Conservation (phyloP, 2,329 filamentous ascomycete genomes). For the Lachnellula occidentalis region DNA sequence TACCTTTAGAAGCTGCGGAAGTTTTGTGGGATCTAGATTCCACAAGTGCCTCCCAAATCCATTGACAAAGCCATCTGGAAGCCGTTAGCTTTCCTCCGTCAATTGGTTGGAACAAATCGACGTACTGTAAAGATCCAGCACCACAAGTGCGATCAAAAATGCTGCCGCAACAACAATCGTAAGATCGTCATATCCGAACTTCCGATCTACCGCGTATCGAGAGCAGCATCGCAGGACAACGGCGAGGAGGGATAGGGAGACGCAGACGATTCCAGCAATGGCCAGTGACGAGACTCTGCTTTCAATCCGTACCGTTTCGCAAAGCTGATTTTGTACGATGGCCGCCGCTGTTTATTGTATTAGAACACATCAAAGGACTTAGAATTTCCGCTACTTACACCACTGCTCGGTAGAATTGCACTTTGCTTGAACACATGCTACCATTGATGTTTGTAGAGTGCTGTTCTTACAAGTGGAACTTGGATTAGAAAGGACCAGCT, state of each 20-base stretch:
- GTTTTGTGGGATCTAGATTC: constrained; percentile 10
- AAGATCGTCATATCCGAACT: constrained; percentile 15
- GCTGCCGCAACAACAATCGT: constrained; percentile 2
- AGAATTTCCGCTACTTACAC: background rate
- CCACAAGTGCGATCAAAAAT: constrained; percentile 4
- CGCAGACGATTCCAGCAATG: constrained; percentile 7
- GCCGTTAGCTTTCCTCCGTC: background rate
- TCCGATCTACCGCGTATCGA: constrained; percentile 4
- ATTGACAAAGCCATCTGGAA: constrained; percentile 7
- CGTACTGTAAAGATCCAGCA: constrained; percentile 12
- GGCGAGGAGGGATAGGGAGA: constrained; percentile 7
- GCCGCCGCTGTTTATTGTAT: constrained; percentile 3
- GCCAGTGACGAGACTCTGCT: constrained; percentile 4
- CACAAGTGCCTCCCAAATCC: constrained; percentile 15
- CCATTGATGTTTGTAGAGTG: constrained; percentile 9
- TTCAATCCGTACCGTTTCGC: constrained; percentile 6
- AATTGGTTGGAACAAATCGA: background rate
- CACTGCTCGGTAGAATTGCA: constrained; percentile 9
- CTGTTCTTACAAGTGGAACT: constrained; percentile 8
- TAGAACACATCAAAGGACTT: background rate
- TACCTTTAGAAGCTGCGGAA: constrained; percentile 8
- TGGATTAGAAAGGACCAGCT: background rate
- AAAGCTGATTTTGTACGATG: constrained; percentile 5
- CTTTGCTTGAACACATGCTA: constrained; percentile 5
- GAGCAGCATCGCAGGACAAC: constrained; percentile 16